phyloP scores from a whole-genome alignment of 2,329 filamentous ascomycete genomes.

The Arachnomyces sp. region DNA sequence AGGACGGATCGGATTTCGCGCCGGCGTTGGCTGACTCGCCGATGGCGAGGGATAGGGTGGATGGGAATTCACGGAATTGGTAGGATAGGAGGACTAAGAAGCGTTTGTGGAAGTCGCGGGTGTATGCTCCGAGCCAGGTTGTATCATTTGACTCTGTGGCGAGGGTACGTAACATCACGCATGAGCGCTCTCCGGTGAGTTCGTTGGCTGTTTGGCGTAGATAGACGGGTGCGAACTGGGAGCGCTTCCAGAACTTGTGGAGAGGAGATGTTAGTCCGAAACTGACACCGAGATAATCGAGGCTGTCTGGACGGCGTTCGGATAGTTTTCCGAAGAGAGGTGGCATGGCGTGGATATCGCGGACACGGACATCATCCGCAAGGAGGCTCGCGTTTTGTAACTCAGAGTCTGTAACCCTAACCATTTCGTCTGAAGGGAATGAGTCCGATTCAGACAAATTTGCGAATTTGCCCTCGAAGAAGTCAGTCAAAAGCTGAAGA shows the following conservation, averaged over 20 bases:
- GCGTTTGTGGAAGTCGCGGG: slow-evolving; percentile 88
- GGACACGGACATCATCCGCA: slow-evolving; percentile 80
- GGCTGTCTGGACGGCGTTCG: slow-evolving; percentile 67
- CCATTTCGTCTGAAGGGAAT: slow-evolving; percentile 51
- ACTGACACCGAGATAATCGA: slow-evolving; percentile 93
- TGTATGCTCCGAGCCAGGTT: slow-evolving; percentile 83
- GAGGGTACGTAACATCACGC: slow-evolving; percentile 88
- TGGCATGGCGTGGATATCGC: slow-evolving; percentile 86
- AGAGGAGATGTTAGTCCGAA: slow-evolving; percentile 82
- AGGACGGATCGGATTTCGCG: slow-evolving; percentile 56
- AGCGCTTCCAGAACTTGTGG: slow-evolving; percentile 95
- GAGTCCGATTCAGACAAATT: slow-evolving; percentile 67
- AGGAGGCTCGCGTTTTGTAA: slow-evolving; percentile 67
- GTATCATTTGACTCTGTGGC: slow-evolving; percentile 48
- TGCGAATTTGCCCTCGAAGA: slow-evolving; percentile 89
- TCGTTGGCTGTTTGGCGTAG: slow-evolving; percentile 93
- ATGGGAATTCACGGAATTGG: slow-evolving; percentile 77
- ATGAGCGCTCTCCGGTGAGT: slow-evolving; percentile 93
- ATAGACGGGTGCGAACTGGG: slow-evolving; percentile 81
- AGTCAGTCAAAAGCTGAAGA: slow-evolving; percentile 77
- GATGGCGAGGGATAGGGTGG: slow-evolving; percentile 73
- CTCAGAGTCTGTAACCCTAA: slow-evolving; percentile 74
- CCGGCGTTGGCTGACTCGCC: slow-evolving; percentile 75
- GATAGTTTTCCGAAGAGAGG: slow-evolving; percentile 83
- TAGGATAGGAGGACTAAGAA: slow-evolving; percentile 86